Base-by-base conservation (phyloP, 345 rosid genomes). In the Sisymbrium irio region DNA sequence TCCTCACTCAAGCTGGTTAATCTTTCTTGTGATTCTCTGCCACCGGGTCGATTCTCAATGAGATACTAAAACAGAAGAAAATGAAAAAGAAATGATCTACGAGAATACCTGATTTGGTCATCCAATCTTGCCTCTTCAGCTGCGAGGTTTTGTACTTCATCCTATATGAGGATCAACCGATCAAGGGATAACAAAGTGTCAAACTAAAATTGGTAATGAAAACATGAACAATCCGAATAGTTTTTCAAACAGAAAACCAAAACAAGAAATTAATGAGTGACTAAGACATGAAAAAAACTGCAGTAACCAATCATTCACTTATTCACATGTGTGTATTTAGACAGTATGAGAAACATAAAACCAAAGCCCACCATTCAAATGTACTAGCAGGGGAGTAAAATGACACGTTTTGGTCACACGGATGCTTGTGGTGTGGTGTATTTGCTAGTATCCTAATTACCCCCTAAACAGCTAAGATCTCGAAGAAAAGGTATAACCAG, bases 1-100 rank as follows among this genome's bases (percentile, higher is more conserved):
- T 88, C 94, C 88, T 90, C 99, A 56, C 97, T 92, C 69, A 92
- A 82, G 78, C 80, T 87, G 81, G 92, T 87, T 79, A 92, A 68
- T 69, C 89, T 83, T 77, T 90, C 97, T 84, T 92, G 98, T 85
- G 88, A 87, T 69, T 85, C 92, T 67, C 98, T 95, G 91, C 71
- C 82, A 79, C 45, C 74, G 76, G 67, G 68, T 66, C 22, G 45
- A 62, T 27, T 70, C 19, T 85, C 81, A 78, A 84, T 14, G 79
- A 68, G 65, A 51, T 61, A 53, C 37, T 42, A 66, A 27, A 51
- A 28, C 14, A 54, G 56, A 59, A 60, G 37, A 53, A 41, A 60
- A 53, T 5, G 17, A n/a, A 60, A 67, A 22, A 40, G 20, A 47
- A 35, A 22, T 51, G 9, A 44, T 65, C 28, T 15, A 12, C 7